Evolutionary conservation across 75 land plant species (phyloP).

Genomic region (Ceratopteris richardii): DNA sequence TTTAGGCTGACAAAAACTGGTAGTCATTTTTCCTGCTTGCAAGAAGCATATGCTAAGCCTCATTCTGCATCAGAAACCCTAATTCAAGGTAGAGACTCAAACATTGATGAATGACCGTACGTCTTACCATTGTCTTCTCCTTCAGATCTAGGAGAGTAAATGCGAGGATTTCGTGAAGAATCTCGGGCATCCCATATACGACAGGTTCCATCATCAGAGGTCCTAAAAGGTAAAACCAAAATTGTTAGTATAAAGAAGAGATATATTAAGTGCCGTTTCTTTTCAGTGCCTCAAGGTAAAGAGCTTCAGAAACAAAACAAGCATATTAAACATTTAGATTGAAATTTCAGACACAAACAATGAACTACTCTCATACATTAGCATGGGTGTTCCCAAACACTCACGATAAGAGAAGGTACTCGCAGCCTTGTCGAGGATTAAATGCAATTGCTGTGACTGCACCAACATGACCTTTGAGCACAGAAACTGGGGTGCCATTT

Average conservation of each 20-base stretch:
- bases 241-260: constrained; percentile 1
- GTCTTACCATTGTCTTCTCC: constrained; percentile 47
- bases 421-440: constrained; percentile 67
- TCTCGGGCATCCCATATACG: constrained; percentile 94
- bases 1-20: constrained; percentile 11
- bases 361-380: too few relatives aligned
- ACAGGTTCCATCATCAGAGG: constrained; percentile 99
- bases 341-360: too few relatives aligned
- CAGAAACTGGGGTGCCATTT: constrained; percentile 82
- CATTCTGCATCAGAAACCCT: neutral
- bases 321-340: too few relatives aligned
- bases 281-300: neutral
- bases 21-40: neutral
- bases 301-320: too few relatives aligned
- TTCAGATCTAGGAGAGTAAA: constrained; percentile 69
- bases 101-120: too few relatives aligned
- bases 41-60: neutral
- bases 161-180: constrained; percentile 47
- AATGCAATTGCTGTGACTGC: constrained; percentile 94
- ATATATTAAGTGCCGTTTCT: neutral
- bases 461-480: constrained; percentile 74
- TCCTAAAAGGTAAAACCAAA: constrained; percentile 22
- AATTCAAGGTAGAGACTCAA: neutral
- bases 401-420: constrained; percentile 88
- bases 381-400: constrained; percentile 16